phyloP scores from a whole-genome alignment of 2,329 filamentous ascomycete genomes.

The Diaporthe sp. region DNA sequence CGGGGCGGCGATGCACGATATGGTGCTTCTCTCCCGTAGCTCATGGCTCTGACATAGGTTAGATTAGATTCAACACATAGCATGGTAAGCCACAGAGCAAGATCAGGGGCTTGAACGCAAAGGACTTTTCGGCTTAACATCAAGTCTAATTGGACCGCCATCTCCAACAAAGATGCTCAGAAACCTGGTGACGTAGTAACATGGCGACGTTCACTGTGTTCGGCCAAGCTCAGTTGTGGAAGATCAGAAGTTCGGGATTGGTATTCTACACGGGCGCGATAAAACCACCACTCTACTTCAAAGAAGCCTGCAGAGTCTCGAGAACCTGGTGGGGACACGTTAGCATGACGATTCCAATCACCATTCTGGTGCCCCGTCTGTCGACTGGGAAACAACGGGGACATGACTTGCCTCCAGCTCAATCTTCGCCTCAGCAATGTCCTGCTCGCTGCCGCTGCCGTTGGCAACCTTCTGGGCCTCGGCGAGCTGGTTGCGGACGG shows the following conservation, averaged over 20 bases:
- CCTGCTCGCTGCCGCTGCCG: conserved; percentile 93
- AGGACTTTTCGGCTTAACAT: not conserved
- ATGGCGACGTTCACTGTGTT: not conserved
- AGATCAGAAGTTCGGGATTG: conserved; percentile 35
- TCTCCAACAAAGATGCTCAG: conserved; percentile 8
- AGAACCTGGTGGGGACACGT: conserved; percentile 73
- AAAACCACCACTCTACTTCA: conserved; percentile 75
- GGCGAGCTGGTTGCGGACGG: conserved; percentile 88
- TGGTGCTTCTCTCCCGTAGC: too few relatives aligned
- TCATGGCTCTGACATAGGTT: not conserved
- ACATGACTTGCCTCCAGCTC: conserved; percentile 85
- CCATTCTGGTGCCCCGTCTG: not conserved
- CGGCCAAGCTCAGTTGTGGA: not conserved
- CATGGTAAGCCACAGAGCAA: not conserved
- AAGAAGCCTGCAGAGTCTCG: conserved; percentile 83
- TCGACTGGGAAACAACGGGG: not conserved
- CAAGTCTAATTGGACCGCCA: conserved; percentile 14
- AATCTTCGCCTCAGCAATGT: conserved; percentile 99
- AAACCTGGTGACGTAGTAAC: not conserved
- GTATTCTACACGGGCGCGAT: conserved; percentile 54
- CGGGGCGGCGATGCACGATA: not conserved
- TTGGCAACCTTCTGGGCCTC: conserved; percentile 96
- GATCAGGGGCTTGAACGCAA: not conserved
- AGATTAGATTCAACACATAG: not conserved
- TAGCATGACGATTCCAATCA: conserved; percentile 47